Conservation (phyloP, 2,329 filamentous ascomycete species). For the Biscogniauxia sp. region DNA sequence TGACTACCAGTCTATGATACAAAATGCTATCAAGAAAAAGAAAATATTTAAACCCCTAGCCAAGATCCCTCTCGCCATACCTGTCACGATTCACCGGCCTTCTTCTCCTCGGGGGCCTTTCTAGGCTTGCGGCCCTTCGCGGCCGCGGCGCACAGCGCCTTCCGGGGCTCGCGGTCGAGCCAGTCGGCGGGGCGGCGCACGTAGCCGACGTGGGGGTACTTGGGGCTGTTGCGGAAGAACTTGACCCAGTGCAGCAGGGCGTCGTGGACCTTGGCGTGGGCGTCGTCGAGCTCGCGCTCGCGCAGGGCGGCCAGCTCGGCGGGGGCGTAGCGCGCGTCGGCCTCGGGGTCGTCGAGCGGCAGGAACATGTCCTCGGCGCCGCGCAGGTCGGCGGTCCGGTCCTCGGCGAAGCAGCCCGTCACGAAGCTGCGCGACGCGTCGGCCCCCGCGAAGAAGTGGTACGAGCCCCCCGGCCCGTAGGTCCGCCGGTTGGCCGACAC, state of each 20-base stretch:
- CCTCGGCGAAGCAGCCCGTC: constrained; percentile 87
- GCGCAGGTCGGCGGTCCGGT: constrained; percentile 78
- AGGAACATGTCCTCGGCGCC: constrained; percentile 87
- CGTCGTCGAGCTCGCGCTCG: constrained; percentile 63
- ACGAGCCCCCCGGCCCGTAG: constrained; percentile 83
- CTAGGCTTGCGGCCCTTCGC: constrained; percentile 55
- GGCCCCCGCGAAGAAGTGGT: constrained; percentile 80
- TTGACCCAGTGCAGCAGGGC: constrained; percentile 77
- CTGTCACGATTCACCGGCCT: background rate
- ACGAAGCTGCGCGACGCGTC: constrained; percentile 89
- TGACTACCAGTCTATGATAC: background rate
- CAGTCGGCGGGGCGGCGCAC: constrained; percentile 62
- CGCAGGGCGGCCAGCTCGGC: constrained; percentile 53
- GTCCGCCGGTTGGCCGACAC: constrained; percentile 66
- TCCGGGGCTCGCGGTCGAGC: constrained; percentile 59
- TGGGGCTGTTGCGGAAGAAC: constrained; percentile 77
- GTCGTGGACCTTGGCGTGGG: constrained; percentile 62
- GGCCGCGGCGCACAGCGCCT: constrained; percentile 69
- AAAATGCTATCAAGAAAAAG: background rate
- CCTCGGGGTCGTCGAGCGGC: constrained; percentile 58
- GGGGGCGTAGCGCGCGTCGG: constrained; percentile 58
- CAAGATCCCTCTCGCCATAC: background rate
- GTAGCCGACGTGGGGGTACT: constrained; percentile 78
- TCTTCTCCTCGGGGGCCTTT: constrained; percentile 53
- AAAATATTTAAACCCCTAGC: too few relatives aligned